Evolutionary conservation across 1,284 basidiomycete genomes (phyloP), one percentile per base, ranked within the genome.

Genomic region (Agroathelia rolfsii): DNA sequence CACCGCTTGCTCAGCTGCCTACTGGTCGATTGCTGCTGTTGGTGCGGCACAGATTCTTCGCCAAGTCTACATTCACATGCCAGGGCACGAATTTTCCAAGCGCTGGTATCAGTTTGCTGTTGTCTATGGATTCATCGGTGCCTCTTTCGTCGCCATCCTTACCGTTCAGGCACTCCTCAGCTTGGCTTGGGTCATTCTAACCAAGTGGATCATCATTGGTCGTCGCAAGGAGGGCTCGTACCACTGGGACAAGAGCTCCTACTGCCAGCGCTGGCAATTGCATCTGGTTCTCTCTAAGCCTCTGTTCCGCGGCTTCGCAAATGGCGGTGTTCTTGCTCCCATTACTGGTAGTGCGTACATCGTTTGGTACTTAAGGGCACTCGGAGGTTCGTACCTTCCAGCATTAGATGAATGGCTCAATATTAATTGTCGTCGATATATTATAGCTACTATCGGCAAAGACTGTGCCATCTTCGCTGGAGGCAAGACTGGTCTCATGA

Each of bases 211-310:
- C 6, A 36, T 65, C 26, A 58, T 65, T 26, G 58, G 62, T 6
- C 50, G 48, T 11, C 49, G 62, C 11, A 41, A 42, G 28, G 53
- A 58, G 19, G 62, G 62, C 0, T 47, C 46, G 17, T 63, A 53
- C 39, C 45, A 59, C 28, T 66, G 62, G 63, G 61, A 66, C 40
- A 54, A 56, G 44, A 60, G 56, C 48, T 57, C 50, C 34, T 66
- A 66, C 38, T 64, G 61, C 45, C 63, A 66, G 40, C 55, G 61
- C 18, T 66, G 63, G 21, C 31, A 10, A n/a, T 16, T 7, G 10
- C 34, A 35, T 32, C 17, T 23, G 12, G 19, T 14, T 10, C 12
- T 35, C 11, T 35, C 28, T 10, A 23, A 25, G n/a, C 32, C 32
- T 6, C 11, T 34, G 6, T 27, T 27, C 24, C 11, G 18, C n/a